Evolutionary conservation across 768 basidiomycete genomes (phyloP).

Genomic region (Imleria badia): DNA sequence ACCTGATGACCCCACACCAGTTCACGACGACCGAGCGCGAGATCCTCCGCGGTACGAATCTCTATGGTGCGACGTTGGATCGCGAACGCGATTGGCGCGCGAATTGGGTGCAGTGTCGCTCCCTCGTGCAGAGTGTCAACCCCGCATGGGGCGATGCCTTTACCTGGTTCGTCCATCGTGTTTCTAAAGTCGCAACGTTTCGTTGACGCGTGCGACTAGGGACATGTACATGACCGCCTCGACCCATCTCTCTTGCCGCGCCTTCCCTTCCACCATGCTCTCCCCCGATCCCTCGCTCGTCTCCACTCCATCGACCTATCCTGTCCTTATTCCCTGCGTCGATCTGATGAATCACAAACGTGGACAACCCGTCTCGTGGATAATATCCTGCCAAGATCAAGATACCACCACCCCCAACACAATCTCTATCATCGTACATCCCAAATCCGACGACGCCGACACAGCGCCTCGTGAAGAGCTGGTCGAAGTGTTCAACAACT

Average conservation of each 20-base stretch:
- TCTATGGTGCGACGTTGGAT: constrained; percentile 75
- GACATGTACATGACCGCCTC: constrained; percentile 66
- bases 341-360: constrained; percentile 87
- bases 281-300: constrained; percentile 53
- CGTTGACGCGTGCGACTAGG: constrained; percentile 43
- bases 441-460: constrained; percentile 24
- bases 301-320: constrained; percentile 53
- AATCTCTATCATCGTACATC: constrained; percentile 65
- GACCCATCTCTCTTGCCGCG: constrained; percentile 82
- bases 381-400: constrained; percentile 42
- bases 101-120: constrained; percentile 61
- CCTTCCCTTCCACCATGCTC: constrained; percentile 85
- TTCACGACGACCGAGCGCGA: constrained; percentile 64
- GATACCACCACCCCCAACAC: constrained; percentile 23
- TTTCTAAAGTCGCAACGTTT: constrained; percentile 19
- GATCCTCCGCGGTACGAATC: constrained; percentile 73
- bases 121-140: constrained; percentile 37
- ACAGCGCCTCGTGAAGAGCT: constrained; percentile 35
- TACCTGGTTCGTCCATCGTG: constrained; percentile 59
- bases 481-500: constrained; percentile 74
- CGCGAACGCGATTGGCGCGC: constrained; percentile 57
- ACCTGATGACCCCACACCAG: constrained; percentile 71
- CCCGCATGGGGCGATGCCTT: constrained; percentile 48
- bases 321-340: constrained; percentile 83
- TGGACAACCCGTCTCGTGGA: constrained; percentile 81